Conservation (phyloP, 148 eudicot species). For the Fallopia convolvulus region DNA sequence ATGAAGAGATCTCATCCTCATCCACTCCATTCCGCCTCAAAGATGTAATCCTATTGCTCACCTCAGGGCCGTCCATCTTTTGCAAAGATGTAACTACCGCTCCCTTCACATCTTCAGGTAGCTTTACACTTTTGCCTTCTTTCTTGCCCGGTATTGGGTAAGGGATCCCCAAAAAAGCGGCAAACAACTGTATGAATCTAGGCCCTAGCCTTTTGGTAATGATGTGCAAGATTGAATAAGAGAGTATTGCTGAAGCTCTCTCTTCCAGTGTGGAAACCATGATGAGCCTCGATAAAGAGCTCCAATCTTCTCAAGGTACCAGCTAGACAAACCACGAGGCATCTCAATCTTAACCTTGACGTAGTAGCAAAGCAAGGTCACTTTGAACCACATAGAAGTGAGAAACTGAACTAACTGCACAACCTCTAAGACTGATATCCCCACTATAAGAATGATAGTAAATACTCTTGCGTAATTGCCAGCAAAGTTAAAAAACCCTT, state of each 20-base stretch:
- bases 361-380: not conserved
- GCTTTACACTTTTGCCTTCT: not conserved
- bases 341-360: not conserved
- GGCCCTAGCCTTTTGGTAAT: too few relatives aligned
- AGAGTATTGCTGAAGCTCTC: not conserved
- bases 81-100: not conserved
- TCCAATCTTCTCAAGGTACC: not conserved
- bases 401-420: not conserved
- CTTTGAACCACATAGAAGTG: not conserved
- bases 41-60: not conserved
- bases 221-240: not conserved
- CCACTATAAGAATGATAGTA: not conserved
- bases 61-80: not conserved
- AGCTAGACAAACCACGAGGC: not conserved
- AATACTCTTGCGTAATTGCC: too few relatives aligned
- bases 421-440: not conserved
- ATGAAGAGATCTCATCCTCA: not conserved
- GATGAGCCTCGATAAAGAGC: not conserved
- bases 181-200: too few relatives aligned
- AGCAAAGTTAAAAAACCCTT: not conserved
- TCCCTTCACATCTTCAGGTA: not conserved
- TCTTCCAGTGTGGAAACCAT: not conserved
- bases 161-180: too few relatives aligned
- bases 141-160: too few relatives aligned
- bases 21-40: not conserved